Evolutionary conservation across 163 green algal species (phyloP).

Genomic region (Trebouxia gelatinosa): DNA sequence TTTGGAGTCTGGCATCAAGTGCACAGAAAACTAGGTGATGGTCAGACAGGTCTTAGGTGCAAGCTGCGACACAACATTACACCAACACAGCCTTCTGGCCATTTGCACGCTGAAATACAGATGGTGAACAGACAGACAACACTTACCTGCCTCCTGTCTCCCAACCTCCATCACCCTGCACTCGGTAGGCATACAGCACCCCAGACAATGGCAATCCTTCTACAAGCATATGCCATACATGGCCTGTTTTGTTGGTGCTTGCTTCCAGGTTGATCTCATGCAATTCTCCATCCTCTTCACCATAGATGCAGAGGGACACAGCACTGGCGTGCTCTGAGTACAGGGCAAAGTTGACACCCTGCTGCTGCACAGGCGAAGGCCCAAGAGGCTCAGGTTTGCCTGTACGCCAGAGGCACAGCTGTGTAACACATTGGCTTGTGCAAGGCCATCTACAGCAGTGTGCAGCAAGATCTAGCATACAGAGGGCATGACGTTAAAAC

Average conservation of each 20-base stretch:
- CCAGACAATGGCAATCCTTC: slow-evolving; percentile 59
- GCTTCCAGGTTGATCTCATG: slow-evolving; percentile 46
- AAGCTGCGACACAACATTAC: too few species aligned
- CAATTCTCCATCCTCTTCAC: slow-evolving; percentile 43
- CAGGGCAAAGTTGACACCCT: slow-evolving; percentile 91
- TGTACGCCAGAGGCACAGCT: slow-evolving; percentile 23
- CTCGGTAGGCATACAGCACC: slow-evolving; percentile 83
- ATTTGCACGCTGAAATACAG: too few species aligned
- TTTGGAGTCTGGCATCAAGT: too few species aligned
- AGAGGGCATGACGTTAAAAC: too few species aligned
- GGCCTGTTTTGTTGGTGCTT: slow-evolving; percentile 40
- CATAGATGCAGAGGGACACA: slow-evolving; percentile 76
- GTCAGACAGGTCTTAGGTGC: too few species aligned
- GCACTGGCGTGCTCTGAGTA: slow-evolving; percentile 71
- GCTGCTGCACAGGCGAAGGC: slow-evolving; percentile 62
- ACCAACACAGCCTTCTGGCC: too few species aligned
- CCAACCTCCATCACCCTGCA: slow-evolving; percentile 82
- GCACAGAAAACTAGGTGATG: too few species aligned
- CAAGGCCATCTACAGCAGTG: too few species aligned
- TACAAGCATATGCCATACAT: slow-evolving; percentile 82
- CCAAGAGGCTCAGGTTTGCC: slow-evolving; percentile 72
- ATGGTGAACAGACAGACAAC: too few species aligned
- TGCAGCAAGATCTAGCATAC: too few species aligned
- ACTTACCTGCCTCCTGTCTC: slow-evolving; percentile 65
- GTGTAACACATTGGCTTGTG: too few species aligned